Percentiles rank a stretch among this genome's conserved stretches.
phyloP scores from a whole-genome alignment of 805 yeast species.

The Candida rishiriensis region DNA sequence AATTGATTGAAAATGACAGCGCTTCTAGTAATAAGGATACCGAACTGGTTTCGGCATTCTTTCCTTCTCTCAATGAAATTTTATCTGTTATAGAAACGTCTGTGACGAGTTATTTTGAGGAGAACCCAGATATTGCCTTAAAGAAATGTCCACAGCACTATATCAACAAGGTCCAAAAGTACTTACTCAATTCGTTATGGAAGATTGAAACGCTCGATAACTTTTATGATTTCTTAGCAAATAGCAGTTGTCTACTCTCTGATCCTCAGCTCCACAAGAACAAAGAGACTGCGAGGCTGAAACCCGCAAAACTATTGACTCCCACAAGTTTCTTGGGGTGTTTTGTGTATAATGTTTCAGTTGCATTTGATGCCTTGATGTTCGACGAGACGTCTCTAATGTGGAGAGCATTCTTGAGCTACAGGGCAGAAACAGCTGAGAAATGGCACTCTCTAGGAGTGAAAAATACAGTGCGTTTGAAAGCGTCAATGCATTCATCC shows the following conservation, averaged over 20 bases:
- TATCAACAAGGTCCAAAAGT: constrained; percentile 27
- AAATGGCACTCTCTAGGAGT: constrained; percentile 10
- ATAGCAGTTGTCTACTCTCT: constrained; percentile 29
- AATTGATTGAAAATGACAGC: constrained; percentile 33
- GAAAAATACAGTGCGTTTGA: background rate
- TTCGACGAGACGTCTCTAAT: constrained; percentile 42
- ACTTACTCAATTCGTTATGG: constrained; percentile 41
- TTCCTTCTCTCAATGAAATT: constrained; percentile 24
- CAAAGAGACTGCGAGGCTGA: constrained; percentile 11
- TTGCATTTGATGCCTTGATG: constrained; percentile 39
- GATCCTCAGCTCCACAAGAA: constrained; percentile 19
- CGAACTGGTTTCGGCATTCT: constrained; percentile 14
- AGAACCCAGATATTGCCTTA: constrained; percentile 1
- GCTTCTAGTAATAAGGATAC: constrained; percentile 6
- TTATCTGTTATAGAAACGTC: constrained; percentile 14
- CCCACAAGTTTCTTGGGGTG: constrained; percentile 41
- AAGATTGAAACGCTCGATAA: constrained; percentile 43
- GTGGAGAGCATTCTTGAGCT: constrained; percentile 38
- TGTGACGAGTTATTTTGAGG: constrained; percentile 4
- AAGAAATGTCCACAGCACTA: constrained; percentile 14
- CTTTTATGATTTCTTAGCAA: constrained; percentile 36
- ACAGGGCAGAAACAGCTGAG: constrained; percentile 27
- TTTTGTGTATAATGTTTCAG: constrained; percentile 37
- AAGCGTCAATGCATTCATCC: background rate
- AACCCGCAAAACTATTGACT: constrained; percentile 26